Evolutionary conservation across 2,329 filamentous ascomycete species (phyloP).

Genomic region (Apiospora hydei): DNA sequence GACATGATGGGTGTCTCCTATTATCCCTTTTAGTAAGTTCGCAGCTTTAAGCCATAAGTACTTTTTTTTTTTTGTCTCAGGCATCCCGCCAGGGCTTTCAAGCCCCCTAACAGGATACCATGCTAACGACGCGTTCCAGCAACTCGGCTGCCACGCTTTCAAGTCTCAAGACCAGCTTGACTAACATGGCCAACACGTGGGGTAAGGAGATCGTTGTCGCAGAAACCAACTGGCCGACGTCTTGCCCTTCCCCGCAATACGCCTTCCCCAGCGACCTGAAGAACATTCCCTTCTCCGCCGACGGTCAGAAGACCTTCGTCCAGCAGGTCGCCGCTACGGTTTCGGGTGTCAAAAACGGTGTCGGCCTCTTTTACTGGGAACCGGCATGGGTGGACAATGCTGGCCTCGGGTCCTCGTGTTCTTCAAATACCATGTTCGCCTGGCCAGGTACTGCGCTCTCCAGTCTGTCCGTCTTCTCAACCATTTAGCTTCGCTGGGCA

Average conservation of each 20-base stretch:
- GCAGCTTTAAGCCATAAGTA: not conserved
- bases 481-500: constrained; percentile 46
- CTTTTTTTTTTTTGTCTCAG: not conserved
- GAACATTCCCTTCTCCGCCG: constrained; percentile 67
- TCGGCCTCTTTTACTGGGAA: constrained; percentile 77
- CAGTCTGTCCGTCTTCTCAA: constrained; percentile 63
- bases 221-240: constrained; percentile 74
- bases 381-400: constrained; percentile 74
- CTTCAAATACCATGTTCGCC: constrained; percentile 68
- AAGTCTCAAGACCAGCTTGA: constrained; percentile 61
- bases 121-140: constrained; percentile 34
- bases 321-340: constrained; percentile 65
- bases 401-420: constrained; percentile 69
- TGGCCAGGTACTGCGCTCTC: constrained; percentile 60
- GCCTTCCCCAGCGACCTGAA: constrained; percentile 67
- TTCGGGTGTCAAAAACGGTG: constrained; percentile 57
- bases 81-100: not conserved
- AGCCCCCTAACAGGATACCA: not conserved
- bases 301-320: constrained; percentile 69
- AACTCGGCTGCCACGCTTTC: constrained; percentile 64
- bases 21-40: constrained; percentile 71
- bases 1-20: constrained; percentile 77
- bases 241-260: constrained; percentile 64
- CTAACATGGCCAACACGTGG: constrained; percentile 66
- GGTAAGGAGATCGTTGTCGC: constrained; percentile 73